Evolutionary conservation across 331 rosid species (phyloP), one percentile per base, ranked within the genome.

Genomic region (Rhamnella rubrinervis): DNA sequence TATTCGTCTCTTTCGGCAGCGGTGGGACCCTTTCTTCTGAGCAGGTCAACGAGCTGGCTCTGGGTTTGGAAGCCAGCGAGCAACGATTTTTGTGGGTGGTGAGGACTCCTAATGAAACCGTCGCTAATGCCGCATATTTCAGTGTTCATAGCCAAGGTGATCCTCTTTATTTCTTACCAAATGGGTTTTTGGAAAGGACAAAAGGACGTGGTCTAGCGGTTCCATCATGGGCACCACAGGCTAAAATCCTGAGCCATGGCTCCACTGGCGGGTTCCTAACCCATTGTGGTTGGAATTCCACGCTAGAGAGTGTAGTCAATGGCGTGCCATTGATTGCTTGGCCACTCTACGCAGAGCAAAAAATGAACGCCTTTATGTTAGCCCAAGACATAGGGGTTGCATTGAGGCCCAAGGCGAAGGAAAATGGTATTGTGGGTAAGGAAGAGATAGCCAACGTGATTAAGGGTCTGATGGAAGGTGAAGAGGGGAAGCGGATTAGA

Each of bases 271-370:
- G 92, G 41, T 92, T 92, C 74, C 21, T 92, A 7, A 80, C 75
- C 11, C 97, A 92, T 17, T 92, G 97, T 7, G 97, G 97, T 1
- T 92, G 96, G 96, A 92, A 92, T 37, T 92, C 97, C 0, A 28
- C 75, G 0, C 78, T 89, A 0, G 97, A 92, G 70, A 81, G 92
- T 13, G 78, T 87, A 50, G 86, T 75, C 0, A 85, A 79, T 37
- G 97, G 95, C 7, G 80, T 92, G 40, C 92, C 97, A 0, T 19
- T 92, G 2, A 67, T 89, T 57, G 96, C 92, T 1, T 92, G 97
- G 97, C 97, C 97, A 0, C 85, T 92, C 16, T 92, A 65, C n/a
- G 97, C 95, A 0, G 97, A 92, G 53, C 96, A 92, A 37, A 89
- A 70, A 62, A 92, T 92, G 96, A 92, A 92, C 59, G 90, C 96